Evolutionary conservation across 495 filamentous ascomycete species (phyloP).

Genomic region (Daldinia bambusicola): DNA sequence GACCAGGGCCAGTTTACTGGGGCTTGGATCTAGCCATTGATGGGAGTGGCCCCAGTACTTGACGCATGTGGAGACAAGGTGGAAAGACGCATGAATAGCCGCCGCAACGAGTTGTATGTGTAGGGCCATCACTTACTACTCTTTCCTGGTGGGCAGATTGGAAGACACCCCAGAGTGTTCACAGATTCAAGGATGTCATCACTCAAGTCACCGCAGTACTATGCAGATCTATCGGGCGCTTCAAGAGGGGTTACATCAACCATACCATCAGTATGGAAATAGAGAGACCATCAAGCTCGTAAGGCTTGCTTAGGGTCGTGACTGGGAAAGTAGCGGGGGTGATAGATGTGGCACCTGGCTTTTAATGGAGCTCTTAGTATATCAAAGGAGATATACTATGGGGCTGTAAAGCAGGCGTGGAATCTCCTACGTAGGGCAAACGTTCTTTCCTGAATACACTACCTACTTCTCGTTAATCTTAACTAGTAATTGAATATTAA

Average conservation of each 20-base stretch:
- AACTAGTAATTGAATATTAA: constrained; percentile 38
- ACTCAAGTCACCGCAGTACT: constrained; percentile 6
- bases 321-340: constrained; percentile 34
- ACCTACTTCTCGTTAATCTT: constrained; percentile 34
- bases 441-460: constrained; percentile 10
- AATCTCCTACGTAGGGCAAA: constrained; percentile 27
- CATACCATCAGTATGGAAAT: constrained; percentile 29
- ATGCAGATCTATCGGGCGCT: constrained; percentile 31
- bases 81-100: constrained; percentile 41
- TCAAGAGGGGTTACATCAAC: constrained; percentile 30
- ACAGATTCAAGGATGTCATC: constrained; percentile 26
- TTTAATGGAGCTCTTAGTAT: constrained; percentile 18
- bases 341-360: constrained; percentile 33
- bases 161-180: constrained; percentile 31
- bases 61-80: constrained; percentile 31
- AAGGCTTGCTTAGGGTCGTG: constrained; percentile 28
- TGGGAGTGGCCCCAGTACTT: constrained; percentile 39
- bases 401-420: constrained; percentile 41
- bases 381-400: constrained; percentile 26
- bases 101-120: constrained; percentile 25
- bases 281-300: constrained; percentile 25
- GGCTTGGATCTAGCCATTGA: constrained; percentile 39
- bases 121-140: constrained; percentile 9
- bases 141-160: constrained; percentile 35
- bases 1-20: constrained; percentile 31